phyloP scores from a whole-genome alignment of 495 filamentous ascomycete genomes.

The Neurospora sp. region DNA sequence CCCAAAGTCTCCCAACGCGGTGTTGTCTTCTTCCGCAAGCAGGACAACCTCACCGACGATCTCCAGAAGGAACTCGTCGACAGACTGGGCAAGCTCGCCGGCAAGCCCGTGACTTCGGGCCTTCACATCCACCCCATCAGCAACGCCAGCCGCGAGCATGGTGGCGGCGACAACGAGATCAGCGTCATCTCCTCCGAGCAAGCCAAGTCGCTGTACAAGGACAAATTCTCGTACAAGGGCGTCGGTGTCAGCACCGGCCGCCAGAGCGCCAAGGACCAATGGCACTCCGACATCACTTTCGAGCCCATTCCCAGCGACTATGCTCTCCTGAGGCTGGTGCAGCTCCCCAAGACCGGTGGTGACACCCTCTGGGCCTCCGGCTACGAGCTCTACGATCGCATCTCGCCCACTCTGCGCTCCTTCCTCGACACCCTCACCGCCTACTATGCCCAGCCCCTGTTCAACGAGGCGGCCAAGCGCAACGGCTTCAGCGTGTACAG shows the following conservation, averaged over 20 bases:
- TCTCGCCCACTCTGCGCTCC: conserved; percentile 51
- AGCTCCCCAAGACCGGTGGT: conserved; percentile 63
- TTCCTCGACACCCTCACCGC: conserved; percentile 63
- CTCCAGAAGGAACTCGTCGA: conserved; percentile 60
- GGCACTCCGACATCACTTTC: conserved; percentile 64
- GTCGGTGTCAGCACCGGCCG: conserved; percentile 16
- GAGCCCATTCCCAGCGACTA: conserved; percentile 60
- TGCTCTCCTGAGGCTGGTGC: conserved; percentile 46
- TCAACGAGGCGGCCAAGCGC: conserved; percentile 14
- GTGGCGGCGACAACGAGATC: conserved; percentile 59
- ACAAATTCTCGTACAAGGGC: conserved; percentile 14
- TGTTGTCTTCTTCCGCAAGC: conserved; percentile 74
- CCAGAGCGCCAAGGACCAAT: conserved; percentile 36
- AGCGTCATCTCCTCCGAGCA: conserved; percentile 57
- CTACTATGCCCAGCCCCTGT: conserved; percentile 48
- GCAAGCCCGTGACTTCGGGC: conserved; percentile 54
- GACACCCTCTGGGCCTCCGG: conserved; percentile 69
- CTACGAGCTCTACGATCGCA: conserved; percentile 70
- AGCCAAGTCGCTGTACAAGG: conserved; percentile 46
- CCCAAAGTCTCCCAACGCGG: conserved; percentile 63
- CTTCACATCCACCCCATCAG: conserved; percentile 66
- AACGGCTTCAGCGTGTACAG: conserved; percentile 6
- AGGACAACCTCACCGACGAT: conserved; percentile 54
- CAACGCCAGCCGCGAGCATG: conserved; percentile 50
- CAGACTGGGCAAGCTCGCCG: conserved; percentile 53